These are phyloP conservation scores for Groenewaldozyma tartarivorans DNA, from an alignment of 805 yeast species.

Conservation along the genomic window DNA sequence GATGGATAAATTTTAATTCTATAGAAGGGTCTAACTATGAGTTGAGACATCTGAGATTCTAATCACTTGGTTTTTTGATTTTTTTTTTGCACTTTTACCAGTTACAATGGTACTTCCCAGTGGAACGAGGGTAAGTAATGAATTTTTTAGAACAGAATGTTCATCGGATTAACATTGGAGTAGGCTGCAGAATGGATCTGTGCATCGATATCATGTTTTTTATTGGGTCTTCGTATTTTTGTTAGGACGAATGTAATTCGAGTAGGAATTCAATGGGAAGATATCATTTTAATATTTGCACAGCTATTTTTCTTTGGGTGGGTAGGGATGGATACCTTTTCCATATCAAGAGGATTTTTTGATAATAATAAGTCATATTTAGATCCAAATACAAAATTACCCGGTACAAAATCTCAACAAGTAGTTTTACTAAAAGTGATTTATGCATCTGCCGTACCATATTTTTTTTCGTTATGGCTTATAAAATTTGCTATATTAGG, in stretches of 20 bases:
- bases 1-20: too few relatives aligned
- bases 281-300: slow-evolving; percentile 15
- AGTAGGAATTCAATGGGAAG: slow-evolving; percentile 19
- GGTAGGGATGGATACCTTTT: slow-evolving; percentile 19
- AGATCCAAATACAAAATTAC: slow-evolving; percentile 9
- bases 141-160: too few relatives aligned
- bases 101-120: slow-evolving; percentile 2
- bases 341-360: slow-evolving; percentile 18
- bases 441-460: slow-evolving; percentile 20
- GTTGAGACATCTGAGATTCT: too few relatives aligned
- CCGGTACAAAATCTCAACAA: slow-evolving; percentile 7
- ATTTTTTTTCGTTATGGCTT: slow-evolving; percentile 20
- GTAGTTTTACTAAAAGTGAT: slow-evolving; percentile 17
- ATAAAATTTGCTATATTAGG: slow-evolving; percentile 20
- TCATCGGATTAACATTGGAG: too few relatives aligned
- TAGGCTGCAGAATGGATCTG: slow-evolving; percentile 19
- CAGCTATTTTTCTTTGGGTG: slow-evolving; percentile 17
- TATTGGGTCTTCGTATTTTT: slow-evolving; percentile 15
- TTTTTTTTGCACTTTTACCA: too few relatives aligned
- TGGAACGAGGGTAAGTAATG: slow-evolving; percentile 5
- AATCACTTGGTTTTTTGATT: too few relatives aligned
- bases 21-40: too few relatives aligned
- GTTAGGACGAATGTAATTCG: slow-evolving; percentile 15
- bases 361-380: slow-evolving; percentile 15
- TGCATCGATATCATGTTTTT: slow-evolving; percentile 11